Conservation (phyloP, 176 grass and related monocot species). For the Musa acuminata region DNA sequence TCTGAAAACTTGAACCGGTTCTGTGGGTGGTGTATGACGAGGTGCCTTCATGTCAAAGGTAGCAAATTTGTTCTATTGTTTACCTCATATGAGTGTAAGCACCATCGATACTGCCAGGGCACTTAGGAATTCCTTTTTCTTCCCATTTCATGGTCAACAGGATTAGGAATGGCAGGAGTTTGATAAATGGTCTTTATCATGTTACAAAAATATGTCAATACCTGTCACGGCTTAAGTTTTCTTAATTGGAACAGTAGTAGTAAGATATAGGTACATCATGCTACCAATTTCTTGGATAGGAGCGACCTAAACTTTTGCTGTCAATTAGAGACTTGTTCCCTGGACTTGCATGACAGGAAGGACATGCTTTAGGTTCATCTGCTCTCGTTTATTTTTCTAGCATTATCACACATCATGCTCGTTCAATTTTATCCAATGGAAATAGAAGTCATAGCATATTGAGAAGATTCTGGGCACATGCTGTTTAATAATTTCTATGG, state of each 20-base stretch:
- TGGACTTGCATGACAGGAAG: neutral
- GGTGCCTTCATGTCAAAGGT: slow-evolving; percentile 97
- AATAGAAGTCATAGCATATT: neutral
- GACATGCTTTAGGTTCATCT: neutral
- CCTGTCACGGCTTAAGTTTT: neutral
- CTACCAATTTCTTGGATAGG: neutral
- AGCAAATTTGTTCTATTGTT: slow-evolving; percentile 47
- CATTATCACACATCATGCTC: neutral
- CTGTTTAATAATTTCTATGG: neutral
- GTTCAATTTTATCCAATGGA: neutral
- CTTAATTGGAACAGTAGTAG: neutral
- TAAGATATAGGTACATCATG: neutral
- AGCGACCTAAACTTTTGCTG: neutral
- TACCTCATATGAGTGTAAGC: slow-evolving; percentile 59
- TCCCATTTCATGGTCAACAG: slow-evolving; percentile 3
- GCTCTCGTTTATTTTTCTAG: neutral
- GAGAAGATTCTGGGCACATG: neutral
- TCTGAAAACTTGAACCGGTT: slow-evolving; percentile 85
- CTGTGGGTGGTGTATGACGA: slow-evolving; percentile 84
- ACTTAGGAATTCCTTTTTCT: slow-evolving; percentile 19
- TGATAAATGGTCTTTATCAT: neutral
- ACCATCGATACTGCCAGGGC: slow-evolving; percentile 58
- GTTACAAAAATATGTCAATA: neutral
- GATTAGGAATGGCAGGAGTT: neutral
- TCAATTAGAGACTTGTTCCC: neutral